Base-by-base conservation (phyloP, 2,329 filamentous ascomycete species). In the Claviceps quebecensis region DNA sequence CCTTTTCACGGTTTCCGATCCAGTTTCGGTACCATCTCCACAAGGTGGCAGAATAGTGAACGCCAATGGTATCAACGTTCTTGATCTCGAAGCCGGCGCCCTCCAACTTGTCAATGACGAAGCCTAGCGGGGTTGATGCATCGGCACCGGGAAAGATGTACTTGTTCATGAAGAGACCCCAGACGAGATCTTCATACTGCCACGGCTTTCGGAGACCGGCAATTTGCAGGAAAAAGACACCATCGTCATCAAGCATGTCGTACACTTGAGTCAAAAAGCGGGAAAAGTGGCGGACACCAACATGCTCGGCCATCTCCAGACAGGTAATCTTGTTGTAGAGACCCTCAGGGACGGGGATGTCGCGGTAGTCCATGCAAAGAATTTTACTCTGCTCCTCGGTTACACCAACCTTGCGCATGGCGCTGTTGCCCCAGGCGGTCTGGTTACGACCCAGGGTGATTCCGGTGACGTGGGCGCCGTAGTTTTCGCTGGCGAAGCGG, bases 141-240 rank as follows among this genome's bases (percentile, higher is more conserved):
- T 97, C 93, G 49, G 93, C 93, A 66, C 93, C 93, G 37, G 90
- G 93, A 80, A 97, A 97, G 68, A 97, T 78, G 71, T 97, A 95
- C 75, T 95, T 96, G 83, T 97, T 97, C 89, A 97, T 95, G 79
- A 96, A 97, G 46, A 97, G 78, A 67, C 93, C 93, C 93, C 93
- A 97, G 68, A 91, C 86, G 49, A 96, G 79, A 72, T 97, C 91
- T 76, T 97, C 90, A 65, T 95, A 97, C 70, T 97, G 93, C 93
- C 93, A 97, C 57, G 78, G 75, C 75, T 94, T 94, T 61, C 93
- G 85, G 55, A 98, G 79, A 72, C 93, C 93, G 61, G 91, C 89
- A 61, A 94, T 89, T 70, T 97, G 93, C 55, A 97, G 77, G 79
- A 93, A 96, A 75, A 97, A 95, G 58, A 88, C 80, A 67, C 93